phyloP scores from a whole-genome alignment of 2,329 filamentous ascomycete species.

The Paecilomyces sp. region DNA sequence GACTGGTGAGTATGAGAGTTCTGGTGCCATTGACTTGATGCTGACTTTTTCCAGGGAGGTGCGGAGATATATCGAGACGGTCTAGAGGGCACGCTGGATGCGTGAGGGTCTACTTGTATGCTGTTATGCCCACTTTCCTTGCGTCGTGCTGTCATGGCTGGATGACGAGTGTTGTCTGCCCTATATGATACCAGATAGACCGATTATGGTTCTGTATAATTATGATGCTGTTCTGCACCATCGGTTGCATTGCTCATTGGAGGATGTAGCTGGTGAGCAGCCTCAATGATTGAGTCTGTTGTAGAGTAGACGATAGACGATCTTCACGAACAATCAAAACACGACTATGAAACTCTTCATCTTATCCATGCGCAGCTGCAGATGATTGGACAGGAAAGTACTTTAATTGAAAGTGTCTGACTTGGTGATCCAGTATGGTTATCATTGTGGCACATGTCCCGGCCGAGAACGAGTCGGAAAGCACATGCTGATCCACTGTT shows the following conservation, averaged over 20 bases:
- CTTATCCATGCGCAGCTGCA: not conserved
- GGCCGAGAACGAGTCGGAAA: not conserved
- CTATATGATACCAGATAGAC: not conserved
- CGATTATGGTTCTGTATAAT: not conserved
- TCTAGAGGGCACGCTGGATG: conserved; percentile 31
- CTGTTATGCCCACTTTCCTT: not conserved
- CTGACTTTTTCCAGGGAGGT: conserved; percentile 54
- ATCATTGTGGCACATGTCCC: not conserved
- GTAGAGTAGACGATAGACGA: too few relatives aligned
- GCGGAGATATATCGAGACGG: conserved; percentile 71
- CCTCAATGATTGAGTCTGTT: too few relatives aligned
- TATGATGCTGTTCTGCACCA: not conserved
- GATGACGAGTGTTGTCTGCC: not conserved
- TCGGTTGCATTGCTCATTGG: not conserved
- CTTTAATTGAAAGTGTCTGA: not conserved
- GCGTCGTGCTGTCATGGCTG: not conserved
- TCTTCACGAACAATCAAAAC: not conserved
- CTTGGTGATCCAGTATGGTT: not conserved
- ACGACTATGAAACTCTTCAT: not conserved
- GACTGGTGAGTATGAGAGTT: conserved; percentile 65
- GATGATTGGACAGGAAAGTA: not conserved
- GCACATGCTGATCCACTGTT: not conserved
- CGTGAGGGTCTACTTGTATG: not conserved
- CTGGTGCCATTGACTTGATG: not conserved
- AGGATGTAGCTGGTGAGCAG: too few relatives aligned